These are phyloP conservation scores for Podospora pseudopauciseta DNA, from an alignment of 495 filamentous ascomycete species.

Conservation along the genomic window DNA sequence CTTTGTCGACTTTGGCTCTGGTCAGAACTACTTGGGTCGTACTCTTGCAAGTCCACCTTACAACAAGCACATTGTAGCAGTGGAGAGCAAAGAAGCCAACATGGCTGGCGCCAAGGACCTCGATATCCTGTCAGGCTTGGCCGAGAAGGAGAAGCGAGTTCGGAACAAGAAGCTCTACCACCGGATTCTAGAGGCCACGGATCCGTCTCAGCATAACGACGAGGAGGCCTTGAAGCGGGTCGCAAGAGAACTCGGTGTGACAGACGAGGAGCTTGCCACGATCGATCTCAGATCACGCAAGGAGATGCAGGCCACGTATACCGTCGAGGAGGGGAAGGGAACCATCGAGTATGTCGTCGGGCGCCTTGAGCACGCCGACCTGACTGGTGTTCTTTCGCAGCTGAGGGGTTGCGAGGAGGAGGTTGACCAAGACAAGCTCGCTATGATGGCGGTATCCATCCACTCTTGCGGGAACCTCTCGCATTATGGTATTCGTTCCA, in stretches of 20 bases:
- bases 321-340: conserved; percentile 53
- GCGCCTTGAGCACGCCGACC: conserved; percentile 55
- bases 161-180: conserved; percentile 73
- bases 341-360: conserved; percentile 66
- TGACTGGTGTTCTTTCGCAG: conserved; percentile 52
- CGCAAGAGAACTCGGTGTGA: conserved; percentile 33
- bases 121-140: conserved; percentile 71
- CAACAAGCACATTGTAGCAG: conserved; percentile 80
- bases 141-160: conserved; percentile 61
- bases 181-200: conserved; percentile 40
- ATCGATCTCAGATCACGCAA: conserved; percentile 47
- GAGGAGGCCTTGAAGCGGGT: conserved; percentile 39
- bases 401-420: conserved; percentile 31
- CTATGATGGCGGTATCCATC: conserved; percentile 84
- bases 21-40: conserved; percentile 91
- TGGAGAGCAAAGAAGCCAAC: conserved; percentile 82
- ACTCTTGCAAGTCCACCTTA: conserved; percentile 81
- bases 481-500: conserved; percentile 87
- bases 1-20: conserved; percentile 91
- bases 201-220: conserved; percentile 37
- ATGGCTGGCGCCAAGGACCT: conserved; percentile 78
- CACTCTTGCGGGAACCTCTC: conserved; percentile 96
- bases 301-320: conserved; percentile 46
- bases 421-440: conserved; percentile 37
- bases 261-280: conserved; percentile 33